A percentile compares a stretch with the other conserved stretches of the same genome.
phyloP scores from a whole-genome alignment of 2,329 filamentous ascomycete genomes.

The Fusarium decemcellulare region DNA sequence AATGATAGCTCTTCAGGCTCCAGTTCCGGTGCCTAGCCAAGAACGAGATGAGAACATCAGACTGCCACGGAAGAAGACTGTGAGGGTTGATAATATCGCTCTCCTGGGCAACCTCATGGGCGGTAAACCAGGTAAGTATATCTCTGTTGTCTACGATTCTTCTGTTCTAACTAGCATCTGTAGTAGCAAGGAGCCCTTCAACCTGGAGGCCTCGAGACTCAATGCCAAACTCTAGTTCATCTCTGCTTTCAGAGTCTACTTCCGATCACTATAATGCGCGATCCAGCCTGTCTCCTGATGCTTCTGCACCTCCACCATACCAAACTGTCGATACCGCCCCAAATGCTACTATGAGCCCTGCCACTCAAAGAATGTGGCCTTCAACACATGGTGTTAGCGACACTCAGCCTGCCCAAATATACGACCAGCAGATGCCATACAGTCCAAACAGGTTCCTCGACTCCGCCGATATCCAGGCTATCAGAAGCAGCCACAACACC shows the following conservation, averaged over 20 bases:
- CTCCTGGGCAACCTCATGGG: background rate
- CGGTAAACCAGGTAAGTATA: background rate
- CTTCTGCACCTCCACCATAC: no score
- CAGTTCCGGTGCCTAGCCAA: background rate
- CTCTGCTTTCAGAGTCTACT: no score
- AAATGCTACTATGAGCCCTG: no score
- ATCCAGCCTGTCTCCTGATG: no score
- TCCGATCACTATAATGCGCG: no score
- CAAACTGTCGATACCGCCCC: no score
- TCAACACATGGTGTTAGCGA: background rate
- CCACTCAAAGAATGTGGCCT: no score
- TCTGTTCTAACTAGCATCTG: background rate
- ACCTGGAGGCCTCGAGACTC: background rate
- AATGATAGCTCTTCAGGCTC: background rate
- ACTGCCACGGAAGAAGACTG: background rate
- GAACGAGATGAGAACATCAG: background rate
- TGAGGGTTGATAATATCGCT: background rate
- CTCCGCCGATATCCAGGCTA: background rate
- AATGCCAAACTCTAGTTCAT: background rate
- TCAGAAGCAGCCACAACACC: background rate
- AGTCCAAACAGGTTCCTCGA: background rate
- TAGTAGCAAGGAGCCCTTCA: background rate
- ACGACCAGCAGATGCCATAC: background rate
- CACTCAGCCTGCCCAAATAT: background rate
- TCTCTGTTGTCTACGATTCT: background rate